phyloP scores from a whole-genome alignment of 257 asterid genomes.

The Echium plantagineum region DNA sequence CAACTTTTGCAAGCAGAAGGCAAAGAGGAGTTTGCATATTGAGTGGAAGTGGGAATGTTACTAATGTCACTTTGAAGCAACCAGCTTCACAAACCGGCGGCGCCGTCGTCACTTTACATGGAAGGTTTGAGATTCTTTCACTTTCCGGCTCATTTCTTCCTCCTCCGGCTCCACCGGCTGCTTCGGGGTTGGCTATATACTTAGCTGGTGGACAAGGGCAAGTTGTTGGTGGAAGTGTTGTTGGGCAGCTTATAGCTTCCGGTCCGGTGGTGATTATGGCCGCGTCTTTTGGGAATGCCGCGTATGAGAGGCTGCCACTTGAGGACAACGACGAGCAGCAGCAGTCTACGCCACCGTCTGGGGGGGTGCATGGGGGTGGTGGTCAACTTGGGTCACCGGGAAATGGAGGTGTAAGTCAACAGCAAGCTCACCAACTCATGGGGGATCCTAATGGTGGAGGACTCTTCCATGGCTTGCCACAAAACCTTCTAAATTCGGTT shows the following conservation, averaged over 20 bases:
- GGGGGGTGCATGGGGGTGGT: background rate
- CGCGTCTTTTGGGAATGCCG: conserved; percentile 88
- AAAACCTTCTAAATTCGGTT: conserved; percentile 42
- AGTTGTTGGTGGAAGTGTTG: conserved; percentile 87
- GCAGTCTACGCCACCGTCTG: background rate
- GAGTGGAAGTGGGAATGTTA: conserved; percentile 73
- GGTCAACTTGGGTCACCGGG: conserved; percentile 36
- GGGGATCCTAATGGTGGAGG: conserved; percentile 23
- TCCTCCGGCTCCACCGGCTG: conserved; percentile 86
- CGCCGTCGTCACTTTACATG: conserved; percentile 62
- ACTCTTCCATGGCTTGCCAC: conserved; percentile 46
- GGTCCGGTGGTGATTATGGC: conserved; percentile 95
- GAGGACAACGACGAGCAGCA: conserved; percentile 54
- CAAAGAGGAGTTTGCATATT: conserved; percentile 82
- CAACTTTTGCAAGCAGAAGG: conserved; percentile 61
- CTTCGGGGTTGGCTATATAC: conserved; percentile 70
- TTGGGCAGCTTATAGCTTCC: conserved; percentile 65
- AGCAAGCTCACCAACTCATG: conserved; percentile 16
- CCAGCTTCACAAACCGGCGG: conserved; percentile 51
- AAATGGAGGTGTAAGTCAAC: conserved; percentile 11
- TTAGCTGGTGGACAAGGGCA: conserved; percentile 91
- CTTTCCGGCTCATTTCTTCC: conserved; percentile 83
- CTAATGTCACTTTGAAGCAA: conserved; percentile 67
- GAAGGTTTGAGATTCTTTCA: conserved; percentile 76
- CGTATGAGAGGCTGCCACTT: conserved; percentile 78